phyloP scores from a whole-genome alignment of 208 protist genomes.

The Endotrypanum monterogeii region DNA sequence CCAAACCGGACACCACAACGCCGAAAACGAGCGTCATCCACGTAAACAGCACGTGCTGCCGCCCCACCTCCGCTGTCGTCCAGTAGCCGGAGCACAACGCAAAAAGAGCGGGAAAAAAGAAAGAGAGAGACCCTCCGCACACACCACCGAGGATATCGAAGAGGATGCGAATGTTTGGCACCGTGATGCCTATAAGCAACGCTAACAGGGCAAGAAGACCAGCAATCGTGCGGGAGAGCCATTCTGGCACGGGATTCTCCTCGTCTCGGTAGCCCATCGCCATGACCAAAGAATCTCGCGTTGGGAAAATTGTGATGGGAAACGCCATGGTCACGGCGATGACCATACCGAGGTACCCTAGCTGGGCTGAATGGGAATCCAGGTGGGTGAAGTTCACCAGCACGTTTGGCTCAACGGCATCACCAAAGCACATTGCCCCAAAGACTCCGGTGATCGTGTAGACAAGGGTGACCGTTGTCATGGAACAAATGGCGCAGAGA shows the following conservation, averaged over 20 bases:
- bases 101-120: constrained; percentile 78
- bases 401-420: constrained; percentile 63
- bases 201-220: constrained; percentile 61
- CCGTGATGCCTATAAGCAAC: constrained; percentile 57
- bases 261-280: constrained; percentile 61
- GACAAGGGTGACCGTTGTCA: constrained; percentile 58
- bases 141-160: constrained; percentile 80
- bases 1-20: constrained; percentile 49
- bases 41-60: constrained; percentile 37
- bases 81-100: constrained; percentile 57
- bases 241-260: constrained; percentile 27
- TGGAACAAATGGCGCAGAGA: constrained; percentile 52
- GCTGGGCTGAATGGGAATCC: constrained; percentile 43
- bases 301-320: constrained; percentile 84
- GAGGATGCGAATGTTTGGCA: constrained; percentile 78
- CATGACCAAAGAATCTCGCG: constrained; percentile 69
- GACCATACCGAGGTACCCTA: constrained; percentile 73
- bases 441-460: constrained; percentile 73
- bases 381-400: constrained; percentile 74
- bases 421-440: constrained; percentile 68
- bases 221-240: constrained; percentile 46
- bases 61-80: constrained; percentile 39
- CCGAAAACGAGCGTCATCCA: constrained; percentile 53
- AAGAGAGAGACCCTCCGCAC: constrained; percentile 70
- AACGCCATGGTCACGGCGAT: constrained; percentile 83